Evolutionary conservation across 2,329 filamentous ascomycete genomes (phyloP).

Genomic region (Leptosphaerulina australis): DNA sequence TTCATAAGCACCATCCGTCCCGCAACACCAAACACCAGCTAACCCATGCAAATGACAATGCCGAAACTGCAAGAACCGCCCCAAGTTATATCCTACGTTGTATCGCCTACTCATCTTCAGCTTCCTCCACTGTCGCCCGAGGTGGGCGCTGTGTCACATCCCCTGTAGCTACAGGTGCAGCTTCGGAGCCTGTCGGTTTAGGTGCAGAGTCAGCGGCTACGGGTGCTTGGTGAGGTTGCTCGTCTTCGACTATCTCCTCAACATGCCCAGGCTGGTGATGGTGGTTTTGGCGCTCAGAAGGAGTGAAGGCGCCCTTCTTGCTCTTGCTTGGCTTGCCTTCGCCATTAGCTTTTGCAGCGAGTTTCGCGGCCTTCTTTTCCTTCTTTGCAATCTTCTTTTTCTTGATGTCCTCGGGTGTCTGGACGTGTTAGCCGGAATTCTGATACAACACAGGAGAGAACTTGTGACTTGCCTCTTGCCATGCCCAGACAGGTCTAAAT

Average conservation of each 20-base stretch:
- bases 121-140: constrained; percentile 48
- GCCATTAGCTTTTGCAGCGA: constrained; percentile 33
- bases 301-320: constrained; percentile 45
- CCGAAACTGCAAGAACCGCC: background rate
- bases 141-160: constrained; percentile 37
- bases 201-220: constrained; percentile 35
- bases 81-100: background rate
- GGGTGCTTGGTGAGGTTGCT: constrained; percentile 3
- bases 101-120: constrained; percentile 43
- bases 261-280: constrained; percentile 18
- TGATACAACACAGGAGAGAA: background rate
- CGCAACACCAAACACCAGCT: constrained; percentile 13
- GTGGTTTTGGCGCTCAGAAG: constrained; percentile 22
- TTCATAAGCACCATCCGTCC: background rate
- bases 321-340: constrained; percentile 39
- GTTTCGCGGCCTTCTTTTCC: constrained; percentile 45
- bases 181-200: constrained; percentile 37
- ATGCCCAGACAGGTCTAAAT: constrained; percentile 95
- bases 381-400: constrained; percentile 53
- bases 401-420: constrained; percentile 52
- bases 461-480: constrained; percentile 74
- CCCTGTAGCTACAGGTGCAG: constrained; percentile 21
- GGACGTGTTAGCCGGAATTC: constrained; percentile 2
- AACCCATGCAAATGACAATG: constrained; percentile 17
- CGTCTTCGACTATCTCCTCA: constrained; percentile 5